phyloP scores from a whole-genome alignment of 140 eudicot species.

The Anethum foeniculum region DNA sequence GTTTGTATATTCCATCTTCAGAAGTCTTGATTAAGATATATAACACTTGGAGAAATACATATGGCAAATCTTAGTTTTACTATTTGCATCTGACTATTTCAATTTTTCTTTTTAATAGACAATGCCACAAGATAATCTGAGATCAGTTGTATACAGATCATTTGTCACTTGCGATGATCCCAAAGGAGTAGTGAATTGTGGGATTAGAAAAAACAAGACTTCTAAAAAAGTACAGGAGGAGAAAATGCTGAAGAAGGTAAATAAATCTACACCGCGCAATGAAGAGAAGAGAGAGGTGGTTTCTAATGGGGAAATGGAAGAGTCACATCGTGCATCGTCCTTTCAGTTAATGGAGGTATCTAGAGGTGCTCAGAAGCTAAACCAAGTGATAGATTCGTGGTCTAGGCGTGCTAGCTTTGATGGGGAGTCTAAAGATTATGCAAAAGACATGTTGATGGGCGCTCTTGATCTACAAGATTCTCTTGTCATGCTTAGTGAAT shows the following conservation, averaged over 20 bases:
- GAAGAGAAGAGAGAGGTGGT: slow-evolving; percentile 33
- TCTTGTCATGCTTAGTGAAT: slow-evolving; percentile 48
- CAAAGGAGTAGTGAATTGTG: slow-evolving; percentile 68
- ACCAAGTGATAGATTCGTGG: slow-evolving; percentile 60
- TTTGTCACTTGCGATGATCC: slow-evolving; percentile 95
- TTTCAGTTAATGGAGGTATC: slow-evolving; percentile 50
- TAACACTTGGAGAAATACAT: slow-evolving; percentile 13
- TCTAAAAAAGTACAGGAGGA: slow-evolving; percentile 29
- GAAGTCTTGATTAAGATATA: slow-evolving; percentile 11
- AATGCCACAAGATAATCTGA: slow-evolving; percentile 79
- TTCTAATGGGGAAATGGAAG: slow-evolving; percentile 22
- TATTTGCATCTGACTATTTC: slow-evolving; percentile 39
- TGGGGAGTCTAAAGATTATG: slow-evolving; percentile 42
- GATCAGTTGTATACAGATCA: slow-evolving; percentile 73
- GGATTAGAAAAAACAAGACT: slow-evolving; percentile 46
- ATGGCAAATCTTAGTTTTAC: slow-evolving; percentile 19
- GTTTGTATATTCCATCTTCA: slow-evolving; percentile 14
- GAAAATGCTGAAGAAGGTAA: slow-evolving; percentile 18
- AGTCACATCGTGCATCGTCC: slow-evolving; percentile 23
- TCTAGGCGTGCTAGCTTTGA: slow-evolving; percentile 34
- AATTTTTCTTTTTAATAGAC: slow-evolving; percentile 30
- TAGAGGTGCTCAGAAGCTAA: slow-evolving; percentile 59
- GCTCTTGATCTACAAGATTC: slow-evolving; percentile 80
- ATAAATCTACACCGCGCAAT: slow-evolving; percentile 13
- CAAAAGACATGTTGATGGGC: slow-evolving; percentile 60